Evolutionary conservation across 2,329 filamentous ascomycete species (phyloP).

Genomic region (Scytalidium lignicola): DNA sequence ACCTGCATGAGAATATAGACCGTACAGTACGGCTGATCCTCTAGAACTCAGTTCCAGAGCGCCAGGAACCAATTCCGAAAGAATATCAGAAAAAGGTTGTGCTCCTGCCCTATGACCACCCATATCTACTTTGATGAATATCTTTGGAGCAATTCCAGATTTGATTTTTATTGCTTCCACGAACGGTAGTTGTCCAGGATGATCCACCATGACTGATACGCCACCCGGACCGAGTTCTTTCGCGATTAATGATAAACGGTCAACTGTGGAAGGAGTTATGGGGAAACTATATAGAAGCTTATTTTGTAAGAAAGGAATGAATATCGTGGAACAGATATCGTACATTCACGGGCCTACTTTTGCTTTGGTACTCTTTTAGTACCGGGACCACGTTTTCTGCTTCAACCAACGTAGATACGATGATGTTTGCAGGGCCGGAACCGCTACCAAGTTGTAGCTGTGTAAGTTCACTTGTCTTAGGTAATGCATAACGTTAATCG

Average conservation of each 20-base stretch:
- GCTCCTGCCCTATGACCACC: conserved; percentile 69
- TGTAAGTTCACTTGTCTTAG: conserved; percentile 60
- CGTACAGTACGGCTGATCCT: conserved; percentile 43
- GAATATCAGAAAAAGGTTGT: conserved; percentile 40
- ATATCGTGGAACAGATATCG: conserved; percentile 17
- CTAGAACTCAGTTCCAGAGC: conserved; percentile 38
- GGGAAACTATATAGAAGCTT: conserved; percentile 59
- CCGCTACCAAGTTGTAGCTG: conserved; percentile 62
- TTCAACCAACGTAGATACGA: conserved; percentile 72
- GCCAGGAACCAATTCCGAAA: conserved; percentile 40
- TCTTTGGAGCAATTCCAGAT: conserved; percentile 42
- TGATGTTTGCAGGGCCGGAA: conserved; percentile 45
- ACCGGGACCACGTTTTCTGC: conserved; percentile 61
- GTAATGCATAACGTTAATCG: conserved; percentile 6
- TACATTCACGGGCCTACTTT: conserved; percentile 55
- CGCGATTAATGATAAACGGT: conserved; percentile 54
- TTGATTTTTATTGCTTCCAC: conserved; percentile 37
- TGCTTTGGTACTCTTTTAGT: conserved; percentile 50
- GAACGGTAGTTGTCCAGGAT: conserved; percentile 53
- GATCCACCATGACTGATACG: conserved; percentile 65
- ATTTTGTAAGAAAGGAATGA: conserved; percentile 2
- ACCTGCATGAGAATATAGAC: conserved; percentile 70
- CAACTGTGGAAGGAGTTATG: conserved; percentile 53
- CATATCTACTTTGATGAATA: conserved; percentile 72
- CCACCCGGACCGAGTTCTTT: conserved; percentile 48